Evolutionary conservation across 164 flowering plant species (phyloP), one percentile per base, ranked within the genome.

Genomic region (Tetracentron sinense): DNA sequence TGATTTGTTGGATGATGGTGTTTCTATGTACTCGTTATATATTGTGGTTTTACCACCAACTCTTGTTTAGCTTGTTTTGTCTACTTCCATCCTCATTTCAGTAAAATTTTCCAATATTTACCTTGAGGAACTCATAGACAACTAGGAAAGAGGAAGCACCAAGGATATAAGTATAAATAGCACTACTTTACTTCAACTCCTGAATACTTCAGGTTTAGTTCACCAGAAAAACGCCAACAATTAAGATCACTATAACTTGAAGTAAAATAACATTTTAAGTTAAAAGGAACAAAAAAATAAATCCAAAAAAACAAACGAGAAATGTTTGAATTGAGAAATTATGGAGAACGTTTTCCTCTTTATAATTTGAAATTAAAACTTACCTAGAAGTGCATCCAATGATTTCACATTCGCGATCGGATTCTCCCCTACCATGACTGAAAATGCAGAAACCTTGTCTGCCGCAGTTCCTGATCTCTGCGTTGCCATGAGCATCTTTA

Each of bases 391-490:
- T 0, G 85, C 83, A 72, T 95, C 99, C 22, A 95, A 82, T 0
- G 99, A 81, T 61, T 85, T 73, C 78, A 87, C 51, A 69, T 90
- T 95, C 0, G 99, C 97, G 55, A 92, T 68, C 0, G 97, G 94
- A 72, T 95, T 95, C 62, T 92, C 96, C 59, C 86, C 94, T n/a
- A 92, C 78, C 82, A 85, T 44, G 20, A 90, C 88, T 0, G 92
- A 76, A 64, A 78, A 84, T 0, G 97, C 99, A 0, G 97, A 87
- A 3, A 95, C 92, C 73, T 85, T 92, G 67, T 95, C 99, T 0
- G 81, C 79, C 0, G 88, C 90, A 19, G 99, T 95, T 28, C 97
- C 97, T 0, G 97, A 85, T 78, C 89, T 72, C 72, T 87, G 97
- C 0, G 93, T 82, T 1, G 91, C 66, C 14, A 76, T 21, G 33